Evolutionary conservation across 2,329 filamentous ascomycete genomes (phyloP), one percentile per base, ranked within the genome.

Genomic region (Pseudogymnoascus sp.): DNA sequence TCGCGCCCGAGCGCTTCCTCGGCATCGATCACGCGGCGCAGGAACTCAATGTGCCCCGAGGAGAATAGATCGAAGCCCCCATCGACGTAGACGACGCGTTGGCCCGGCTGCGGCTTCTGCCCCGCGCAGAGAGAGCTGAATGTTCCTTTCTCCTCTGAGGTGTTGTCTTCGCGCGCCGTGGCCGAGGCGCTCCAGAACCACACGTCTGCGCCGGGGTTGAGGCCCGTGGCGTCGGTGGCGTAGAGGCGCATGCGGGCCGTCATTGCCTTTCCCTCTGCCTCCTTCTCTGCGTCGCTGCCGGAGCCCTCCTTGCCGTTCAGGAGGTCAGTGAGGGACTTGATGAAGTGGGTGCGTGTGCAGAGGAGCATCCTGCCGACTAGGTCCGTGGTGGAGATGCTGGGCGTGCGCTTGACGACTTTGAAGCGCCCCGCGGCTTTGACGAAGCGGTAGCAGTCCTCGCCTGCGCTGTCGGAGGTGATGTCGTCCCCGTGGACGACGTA

Each of bases 401-500:
- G 94, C 2, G 94, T 97, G 65, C 94, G 84, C 78, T 96, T 96
- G 50, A 99, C 94, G 16, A 99, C 91, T 76, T 95, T 92, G 83
- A 99, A 99, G 43, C 94, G 84, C 11, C 88, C 88, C 1, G 93
- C 94, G 39, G 89, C 87, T 77, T 99, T 99, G 70, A 99, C 94
- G 71, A 93, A 97, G 63, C 94, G 89, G 77, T 99, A 99, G 77
- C 93, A 97, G 77, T 99, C 94, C 73, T 96, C 88, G 41, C 94
- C 94, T 67, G 86, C 86, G 72, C 89, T 90, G 75, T 99, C 94
- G 0, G 91, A 96, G 2, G 94, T 97, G 71, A 97, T 96, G 75
- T 97, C 93, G 74, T 97, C 94, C 63, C 93, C 93, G 74, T 97
- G 93, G 1, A 96, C 93, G 41, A 97, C 94, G 73, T 93, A 97